Percentiles rank a stretch among this genome's conserved stretches.
phyloP scores from a whole-genome alignment of 2,329 filamentous ascomycete species.

The Pyricularia sp. region DNA sequence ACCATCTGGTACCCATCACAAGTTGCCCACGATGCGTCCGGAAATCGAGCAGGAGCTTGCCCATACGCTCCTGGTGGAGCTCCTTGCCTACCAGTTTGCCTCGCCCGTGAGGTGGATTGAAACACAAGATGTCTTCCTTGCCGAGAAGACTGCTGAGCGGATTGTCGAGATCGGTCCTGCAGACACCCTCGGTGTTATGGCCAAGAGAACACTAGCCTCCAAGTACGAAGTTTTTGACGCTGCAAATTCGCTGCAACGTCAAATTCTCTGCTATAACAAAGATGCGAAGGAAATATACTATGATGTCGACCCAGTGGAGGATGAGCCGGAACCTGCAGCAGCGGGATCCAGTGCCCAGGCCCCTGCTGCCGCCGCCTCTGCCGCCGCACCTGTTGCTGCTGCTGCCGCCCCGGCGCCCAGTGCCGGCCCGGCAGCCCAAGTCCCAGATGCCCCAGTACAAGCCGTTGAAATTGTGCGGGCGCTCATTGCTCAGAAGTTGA shows the following conservation, averaged over 20 bases:
- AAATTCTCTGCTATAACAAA: constrained; percentile 99
- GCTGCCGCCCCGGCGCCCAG: constrained; percentile 51
- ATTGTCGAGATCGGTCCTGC: constrained; percentile 96
- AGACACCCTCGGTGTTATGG: constrained; percentile 95
- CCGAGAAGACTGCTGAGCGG: constrained; percentile 87
- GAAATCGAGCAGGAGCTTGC: constrained; percentile 99
- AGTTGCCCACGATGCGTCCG: constrained; percentile 61
- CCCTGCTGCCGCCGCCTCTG: constrained; percentile 31
- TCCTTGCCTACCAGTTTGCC: constrained; percentile 97
- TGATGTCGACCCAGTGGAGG: constrained; percentile 87
- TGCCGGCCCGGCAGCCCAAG: constrained; percentile 73
- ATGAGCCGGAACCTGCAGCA: constrained; percentile 56
- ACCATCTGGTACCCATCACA: background rate
- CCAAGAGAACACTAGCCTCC: constrained; percentile 83
- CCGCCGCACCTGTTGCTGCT: constrained; percentile 31
- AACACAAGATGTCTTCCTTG: constrained; percentile 98
- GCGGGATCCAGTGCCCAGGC: constrained; percentile 19
- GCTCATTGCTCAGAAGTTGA: constrained; percentile 91
- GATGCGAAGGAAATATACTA: constrained; percentile 99
- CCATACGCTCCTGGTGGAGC: constrained; percentile 95
- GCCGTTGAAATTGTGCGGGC: constrained; percentile 83
- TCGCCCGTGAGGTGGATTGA: constrained; percentile 99
- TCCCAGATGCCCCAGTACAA: constrained; percentile 75
- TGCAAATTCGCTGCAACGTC: constrained; percentile 86
- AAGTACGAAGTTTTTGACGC: constrained; percentile 99